phyloP scores from a whole-genome alignment of 2,329 filamentous ascomycete species.

The Pseudogymnoascus sp. region DNA sequence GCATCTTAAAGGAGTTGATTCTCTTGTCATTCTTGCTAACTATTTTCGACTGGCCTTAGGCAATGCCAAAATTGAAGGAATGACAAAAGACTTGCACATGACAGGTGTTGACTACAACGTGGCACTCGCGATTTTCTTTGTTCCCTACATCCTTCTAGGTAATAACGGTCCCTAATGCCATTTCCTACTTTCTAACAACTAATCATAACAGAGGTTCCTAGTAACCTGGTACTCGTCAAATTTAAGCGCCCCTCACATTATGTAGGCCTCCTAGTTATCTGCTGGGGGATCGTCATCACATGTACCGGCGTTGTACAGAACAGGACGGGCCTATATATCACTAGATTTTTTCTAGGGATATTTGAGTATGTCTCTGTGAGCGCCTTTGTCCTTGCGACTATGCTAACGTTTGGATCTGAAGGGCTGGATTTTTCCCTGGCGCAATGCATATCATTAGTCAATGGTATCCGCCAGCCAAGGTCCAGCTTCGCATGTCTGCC shows the following conservation, averaged over 20 bases:
- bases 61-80: constrained; percentile 23
- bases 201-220: constrained; percentile 34
- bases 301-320: constrained; percentile 26
- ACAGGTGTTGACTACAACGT: constrained; percentile 26
- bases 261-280: constrained; percentile 32
- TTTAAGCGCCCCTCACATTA: constrained; percentile 43
- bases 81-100: constrained; percentile 28
- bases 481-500: not conserved
- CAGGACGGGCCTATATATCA: constrained; percentile 25
- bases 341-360: constrained; percentile 19
- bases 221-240: constrained; percentile 47
- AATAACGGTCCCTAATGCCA: not conserved
- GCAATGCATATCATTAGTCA: constrained; percentile 28
- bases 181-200: too few species aligned
- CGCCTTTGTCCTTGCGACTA: not conserved
- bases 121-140: constrained; percentile 26
- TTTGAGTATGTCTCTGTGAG: constrained; percentile 10
- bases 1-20: too few species aligned
- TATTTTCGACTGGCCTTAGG: constrained; percentile 10
- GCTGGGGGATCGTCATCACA: constrained; percentile 42
- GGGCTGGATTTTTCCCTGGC: constrained; percentile 17
- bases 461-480: constrained; percentile 10
- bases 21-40: too few species aligned
- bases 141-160: constrained; percentile 28
- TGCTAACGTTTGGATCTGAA: not conserved